These are phyloP conservation scores for Rosellinia necatrix DNA, from an alignment of 2,329 filamentous ascomycete species.

Conservation along the genomic window DNA sequence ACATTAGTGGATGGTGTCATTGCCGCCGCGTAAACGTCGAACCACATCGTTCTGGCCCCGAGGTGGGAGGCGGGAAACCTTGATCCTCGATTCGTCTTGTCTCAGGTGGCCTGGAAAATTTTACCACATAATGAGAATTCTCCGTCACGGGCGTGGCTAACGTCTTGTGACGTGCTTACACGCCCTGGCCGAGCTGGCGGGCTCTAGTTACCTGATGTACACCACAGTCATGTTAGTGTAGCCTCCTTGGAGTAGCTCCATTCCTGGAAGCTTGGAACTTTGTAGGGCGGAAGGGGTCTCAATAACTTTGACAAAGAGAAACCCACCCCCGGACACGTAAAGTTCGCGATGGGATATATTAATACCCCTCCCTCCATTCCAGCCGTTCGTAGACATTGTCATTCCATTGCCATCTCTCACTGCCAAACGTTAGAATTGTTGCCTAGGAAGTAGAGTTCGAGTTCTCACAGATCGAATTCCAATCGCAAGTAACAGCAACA, in stretches of 20 bases:
- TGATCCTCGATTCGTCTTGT: slow-evolving; percentile 19
- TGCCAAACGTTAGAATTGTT: no score
- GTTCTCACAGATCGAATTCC: no score
- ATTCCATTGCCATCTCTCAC: no score
- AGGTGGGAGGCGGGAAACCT: slow-evolving; percentile 11
- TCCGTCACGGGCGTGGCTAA: slow-evolving; percentile 14
- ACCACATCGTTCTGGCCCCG: slow-evolving; percentile 7
- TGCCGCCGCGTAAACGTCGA: slow-evolving; percentile 11
- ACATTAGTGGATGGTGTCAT: slow-evolving; percentile 28
- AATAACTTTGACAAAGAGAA: slow-evolving; percentile 40
- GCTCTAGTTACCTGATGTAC: no score
- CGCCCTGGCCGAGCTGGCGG: slow-evolving; percentile 15
- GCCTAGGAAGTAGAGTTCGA: no score
- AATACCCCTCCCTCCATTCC: slow-evolving; percentile 25
- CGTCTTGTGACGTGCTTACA: slow-evolving; percentile 29
- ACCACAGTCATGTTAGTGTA: no score
- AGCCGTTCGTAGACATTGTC: no score
- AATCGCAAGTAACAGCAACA: no score
- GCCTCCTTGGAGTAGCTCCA: slow-evolving; percentile 22
- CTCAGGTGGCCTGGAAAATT: slow-evolving; percentile 27
- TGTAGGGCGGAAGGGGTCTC: not conserved
- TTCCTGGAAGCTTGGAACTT: slow-evolving; percentile 27
- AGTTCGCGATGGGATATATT: slow-evolving; percentile 35
- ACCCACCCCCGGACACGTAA: slow-evolving; percentile 20
- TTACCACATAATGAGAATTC: slow-evolving; percentile 22